Evolutionary conservation across 1,284 basidiomycete species (phyloP).

Genomic region (Rhizoctonia solani): DNA sequence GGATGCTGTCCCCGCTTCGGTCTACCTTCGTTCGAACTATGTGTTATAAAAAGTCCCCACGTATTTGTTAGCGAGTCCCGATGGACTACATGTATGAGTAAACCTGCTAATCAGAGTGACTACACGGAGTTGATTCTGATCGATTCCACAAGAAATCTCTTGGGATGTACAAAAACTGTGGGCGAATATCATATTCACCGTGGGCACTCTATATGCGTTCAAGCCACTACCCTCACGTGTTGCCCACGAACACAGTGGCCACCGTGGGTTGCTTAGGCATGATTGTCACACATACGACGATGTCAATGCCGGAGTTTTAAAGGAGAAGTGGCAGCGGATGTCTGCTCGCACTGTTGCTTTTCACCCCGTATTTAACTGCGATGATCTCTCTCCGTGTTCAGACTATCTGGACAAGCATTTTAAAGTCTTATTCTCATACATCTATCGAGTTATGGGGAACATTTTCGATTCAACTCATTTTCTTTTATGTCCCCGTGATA

Average conservation of each 20-base stretch:
- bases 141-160: too few relatives aligned
- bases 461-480: neutral
- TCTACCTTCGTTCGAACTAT: too few relatives aligned
- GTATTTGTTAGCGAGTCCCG: neutral
- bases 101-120: too few relatives aligned
- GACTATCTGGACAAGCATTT: neutral
- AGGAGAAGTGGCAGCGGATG: too few relatives aligned
- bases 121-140: too few relatives aligned
- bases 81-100: neutral
- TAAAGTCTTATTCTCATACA: neutral
- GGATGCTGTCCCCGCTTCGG: too few relatives aligned
- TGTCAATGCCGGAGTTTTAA: neutral
- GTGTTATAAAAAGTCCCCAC: too few relatives aligned
- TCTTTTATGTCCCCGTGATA: slow-evolving; percentile 27
- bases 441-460: slow-evolving; percentile 25
- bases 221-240: slow-evolving; percentile 5
- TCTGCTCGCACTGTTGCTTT: neutral
- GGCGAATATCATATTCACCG: neutral
- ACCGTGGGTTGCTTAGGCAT: neutral
- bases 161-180: neutral
- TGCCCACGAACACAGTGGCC: slow-evolving; percentile 3
- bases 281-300: neutral
- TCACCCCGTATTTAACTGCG: neutral
- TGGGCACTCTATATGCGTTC: slow-evolving; percentile 31
- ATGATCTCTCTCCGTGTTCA: neutral